Base-by-base conservation (phyloP, 2,329 filamentous ascomycete species). In the Hansfordia pulvinata region DNA sequence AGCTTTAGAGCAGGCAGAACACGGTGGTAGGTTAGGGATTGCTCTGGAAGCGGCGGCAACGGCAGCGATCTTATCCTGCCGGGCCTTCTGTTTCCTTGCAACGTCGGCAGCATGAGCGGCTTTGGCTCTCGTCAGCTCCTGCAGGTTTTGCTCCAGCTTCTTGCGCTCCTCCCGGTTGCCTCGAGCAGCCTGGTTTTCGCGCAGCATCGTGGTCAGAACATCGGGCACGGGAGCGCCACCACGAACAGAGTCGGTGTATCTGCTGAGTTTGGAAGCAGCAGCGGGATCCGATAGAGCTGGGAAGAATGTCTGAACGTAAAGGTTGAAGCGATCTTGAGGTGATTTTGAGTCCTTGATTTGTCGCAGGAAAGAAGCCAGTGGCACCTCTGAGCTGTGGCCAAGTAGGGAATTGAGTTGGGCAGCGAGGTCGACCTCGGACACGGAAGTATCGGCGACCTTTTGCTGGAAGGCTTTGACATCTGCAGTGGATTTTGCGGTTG, bases 81-180 rank as follows among this genome's bases (percentile, higher is more conserved):
- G 37, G 8, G 36, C 31, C 26, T 48, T 45, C 18, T 48, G 41
- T 28, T 38, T 43, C 29, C 46, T 47, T 7, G 41, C 38, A 34
- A 43, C 44, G 20, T 35, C 38, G 8, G 43, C 33, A 14, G 49
- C 44, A 24, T 53, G 46, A 7, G 60, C 60, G 31, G 52, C 57
- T 39, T 56, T 62, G 16, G 62, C 62, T 30, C 62, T 49, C 11
- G 50, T 52, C 4, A 66, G 49, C 37, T 64, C 61, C 29, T 62
- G 56, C 3, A 65, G 42, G 8, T 58, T 53, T 27, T 42, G 42
- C 18, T 43, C 38, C 7, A 47, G 39, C 29, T 37, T 36, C 30
- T 57, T 52, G 17, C 42, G 48, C 21, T 57, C 50, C 9, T 59
- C 52, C 21, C 54, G 28, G 21, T 40, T 34, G 20, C 35, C 35